Percentiles rank a stretch among this genome's conserved stretches.
These are phyloP conservation scores for Penicillium macrosclerotiorum DNA, from an alignment of 495 filamentous ascomycete species.

Conservation along the genomic window DNA sequence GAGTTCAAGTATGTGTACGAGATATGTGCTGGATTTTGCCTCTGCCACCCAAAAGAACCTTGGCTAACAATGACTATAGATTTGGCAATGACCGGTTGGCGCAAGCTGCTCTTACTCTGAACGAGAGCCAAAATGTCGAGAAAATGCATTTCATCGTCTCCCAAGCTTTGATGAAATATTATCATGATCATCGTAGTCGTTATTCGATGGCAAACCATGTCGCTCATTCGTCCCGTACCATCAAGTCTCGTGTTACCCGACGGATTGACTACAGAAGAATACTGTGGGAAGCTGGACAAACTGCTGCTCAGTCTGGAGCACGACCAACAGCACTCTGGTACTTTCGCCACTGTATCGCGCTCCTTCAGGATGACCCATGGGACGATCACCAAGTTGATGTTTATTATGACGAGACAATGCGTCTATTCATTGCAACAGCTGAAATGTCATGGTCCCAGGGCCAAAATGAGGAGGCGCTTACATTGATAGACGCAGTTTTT, in stretches of 20 bases:
- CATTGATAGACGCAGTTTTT: conserved; percentile 63
- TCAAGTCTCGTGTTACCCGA: conserved; percentile 58
- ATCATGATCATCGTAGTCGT: conserved; percentile 54
- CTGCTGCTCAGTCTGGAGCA: conserved; percentile 75
- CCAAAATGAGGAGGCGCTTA: conserved; percentile 59
- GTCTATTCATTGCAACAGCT: conserved; percentile 70
- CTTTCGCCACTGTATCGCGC: conserved; percentile 67
- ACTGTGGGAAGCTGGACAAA: conserved; percentile 72
- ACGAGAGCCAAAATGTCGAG: conserved; percentile 60
- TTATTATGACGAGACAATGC: conserved; percentile 79
- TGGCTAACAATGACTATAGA: conserved; percentile 30
- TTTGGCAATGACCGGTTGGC: conserved; percentile 84
- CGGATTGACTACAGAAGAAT: conserved; percentile 67
- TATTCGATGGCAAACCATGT: conserved; percentile 75
- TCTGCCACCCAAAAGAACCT: background rate
- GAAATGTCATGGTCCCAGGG: conserved; percentile 79
- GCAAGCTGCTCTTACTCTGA: conserved; percentile 67
- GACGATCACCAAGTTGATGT: conserved; percentile 66
- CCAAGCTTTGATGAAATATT: conserved; percentile 70
- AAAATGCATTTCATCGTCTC: conserved; percentile 90
- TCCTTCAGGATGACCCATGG: conserved; percentile 80
- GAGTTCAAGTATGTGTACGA: conserved; percentile 51
- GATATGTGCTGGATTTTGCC: background rate
- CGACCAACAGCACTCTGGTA: conserved; percentile 75
- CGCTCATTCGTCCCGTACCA: conserved; percentile 67